phyloP scores from a whole-genome alignment of 352 stramenopile species.

The Salisapilia sapeloensis region DNA sequence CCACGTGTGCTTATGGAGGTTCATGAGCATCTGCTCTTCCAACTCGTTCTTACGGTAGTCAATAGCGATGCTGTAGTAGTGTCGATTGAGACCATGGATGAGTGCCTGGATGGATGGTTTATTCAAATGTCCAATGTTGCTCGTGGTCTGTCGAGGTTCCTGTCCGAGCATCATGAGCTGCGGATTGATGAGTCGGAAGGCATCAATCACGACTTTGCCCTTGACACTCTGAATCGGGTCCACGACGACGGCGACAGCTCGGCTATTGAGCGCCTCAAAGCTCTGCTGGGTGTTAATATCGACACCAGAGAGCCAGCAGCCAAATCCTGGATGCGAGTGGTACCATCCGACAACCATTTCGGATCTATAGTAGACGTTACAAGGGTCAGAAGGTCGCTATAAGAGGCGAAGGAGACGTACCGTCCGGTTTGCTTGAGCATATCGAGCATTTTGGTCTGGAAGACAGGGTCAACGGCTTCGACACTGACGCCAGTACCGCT shows the following conservation, averaged over 20 bases:
- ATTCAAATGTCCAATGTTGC: slow-evolving; percentile 97
- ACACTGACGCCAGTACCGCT: slow-evolving; percentile 89
- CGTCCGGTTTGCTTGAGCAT: slow-evolving; percentile 98
- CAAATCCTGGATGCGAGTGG: slow-evolving; percentile 98
- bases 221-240: slow-evolving; percentile 99
- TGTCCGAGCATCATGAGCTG: slow-evolving; percentile 98
- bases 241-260: slow-evolving; percentile 97
- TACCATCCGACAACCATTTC: slow-evolving; percentile 98
- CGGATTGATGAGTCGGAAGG: slow-evolving; percentile 98
- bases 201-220: slow-evolving; percentile 99
- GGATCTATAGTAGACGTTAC: slow-evolving; percentile 12
- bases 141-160: slow-evolving; percentile 96
- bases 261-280: slow-evolving; percentile 96
- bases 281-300: slow-evolving; percentile 99
- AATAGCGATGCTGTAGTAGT: slow-evolving; percentile 97
- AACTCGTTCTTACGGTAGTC: slow-evolving; percentile 99
- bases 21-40: slow-evolving; percentile 99
- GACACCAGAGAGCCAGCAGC: slow-evolving; percentile 98
- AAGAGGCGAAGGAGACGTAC: slow-evolving; percentile 7
- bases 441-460: slow-evolving; percentile 99
- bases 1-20: slow-evolving; percentile 97
- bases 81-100: slow-evolving; percentile 97
- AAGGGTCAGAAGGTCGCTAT: not conserved
- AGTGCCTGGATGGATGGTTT: slow-evolving; percentile 98
- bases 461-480: slow-evolving; percentile 98